Base-by-base conservation (phyloP, 108 stramenopile genomes). In the Nitzschia palea region DNA sequence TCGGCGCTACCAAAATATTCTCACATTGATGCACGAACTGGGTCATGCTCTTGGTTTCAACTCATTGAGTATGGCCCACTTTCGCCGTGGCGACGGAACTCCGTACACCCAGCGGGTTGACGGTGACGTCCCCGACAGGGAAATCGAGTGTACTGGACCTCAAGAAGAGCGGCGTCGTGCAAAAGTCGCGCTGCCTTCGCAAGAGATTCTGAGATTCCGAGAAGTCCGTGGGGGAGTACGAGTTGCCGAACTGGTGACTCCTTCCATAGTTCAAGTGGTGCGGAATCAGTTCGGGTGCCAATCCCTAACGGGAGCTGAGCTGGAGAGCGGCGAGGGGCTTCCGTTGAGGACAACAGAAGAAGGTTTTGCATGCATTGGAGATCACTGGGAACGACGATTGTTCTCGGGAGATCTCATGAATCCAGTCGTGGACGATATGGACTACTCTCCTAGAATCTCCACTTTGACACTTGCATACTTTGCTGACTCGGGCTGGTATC, bases 401-500 rank as follows among this genome's bases (percentile, higher is more conserved):
- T 90, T 89, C 55, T 78, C 82, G 14, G 79, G 65, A 5, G 92
- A 94, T 63, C 57, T 94, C 28, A 79, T 94, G 86, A 90, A 94
- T 75, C 83, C 92, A 2, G 66, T 90, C 9, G 71, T 94, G 0
- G 88, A 89, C 25, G 86, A 88, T 9, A 69, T 83, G 1, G 60
- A 79, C 9, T 81, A 62, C 62, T 77, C 83, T 1, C 68, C 85
- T 29, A 66, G 70, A 42, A 77, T 94, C 55, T 94, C 92, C 4
- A 71, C 86, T 12, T 40, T 90, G 44, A 94, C 92, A 6, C 58
- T 94, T 55, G 89, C 92, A 1, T 87, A 86, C 60, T 89, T 94
- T 64, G 82, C 80, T 15, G 92, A 94, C 69, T 85, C 87, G 36
- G 92, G 92, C 15, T 94, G 92, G 92, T 94, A 94, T 65, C 82